Evolutionary conservation across 2,329 filamentous ascomycete genomes (phyloP), one percentile per base, ranked within the genome.

Genomic region (Fusarium phyllophilum): DNA sequence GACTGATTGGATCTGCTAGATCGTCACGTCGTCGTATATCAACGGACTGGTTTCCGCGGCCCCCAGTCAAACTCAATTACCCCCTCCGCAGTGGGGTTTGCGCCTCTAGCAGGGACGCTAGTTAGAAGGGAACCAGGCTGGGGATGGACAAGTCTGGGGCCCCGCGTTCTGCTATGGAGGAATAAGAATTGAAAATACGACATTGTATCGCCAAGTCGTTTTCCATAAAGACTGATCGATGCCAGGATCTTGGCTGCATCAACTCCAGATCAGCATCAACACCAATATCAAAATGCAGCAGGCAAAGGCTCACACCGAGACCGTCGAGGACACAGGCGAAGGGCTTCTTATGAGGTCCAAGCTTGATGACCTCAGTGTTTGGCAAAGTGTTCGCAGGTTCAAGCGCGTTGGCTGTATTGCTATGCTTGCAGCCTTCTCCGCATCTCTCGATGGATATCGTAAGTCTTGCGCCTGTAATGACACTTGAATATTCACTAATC

Each of bases 21-120:
- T 39, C 6, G 8, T 29, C 0, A 2, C 0, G 20, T 0, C 0
- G n/a, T 1, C 0, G 13, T 54, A 22, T 24, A 54, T 17, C 2
- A 29, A 20, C 34, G 34, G 51, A 54, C 24, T 54, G 26, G 33
- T 54, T 54, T 54, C 51, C 34, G 24, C 31, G 13, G 20, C 26
- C 18, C 33, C 51, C 8, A 29, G 51, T 39, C n/a, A 38, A 29
- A 54, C n/a, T 9, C 51, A 15, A 54, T 24, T 22, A 20, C 3
- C 22, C 10, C 31, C 31, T 29, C 18, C n/a, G 33, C 13, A 39
- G 34, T 22, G 51, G 34, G 51, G 6, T 29, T 29, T 6, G 26
- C 26, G 6, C 26, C 26, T n/a, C n/a, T n/a, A n/a, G n/a, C n/a
- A n/a, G n/a, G 26, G 26, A 29, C 26, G 26, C 26, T 29, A 29